Percentiles rank a stretch among this genome's conserved stretches.
phyloP scores from a whole-genome alignment of 2,329 filamentous ascomycete species.

The Diplocarpon rosae region DNA sequence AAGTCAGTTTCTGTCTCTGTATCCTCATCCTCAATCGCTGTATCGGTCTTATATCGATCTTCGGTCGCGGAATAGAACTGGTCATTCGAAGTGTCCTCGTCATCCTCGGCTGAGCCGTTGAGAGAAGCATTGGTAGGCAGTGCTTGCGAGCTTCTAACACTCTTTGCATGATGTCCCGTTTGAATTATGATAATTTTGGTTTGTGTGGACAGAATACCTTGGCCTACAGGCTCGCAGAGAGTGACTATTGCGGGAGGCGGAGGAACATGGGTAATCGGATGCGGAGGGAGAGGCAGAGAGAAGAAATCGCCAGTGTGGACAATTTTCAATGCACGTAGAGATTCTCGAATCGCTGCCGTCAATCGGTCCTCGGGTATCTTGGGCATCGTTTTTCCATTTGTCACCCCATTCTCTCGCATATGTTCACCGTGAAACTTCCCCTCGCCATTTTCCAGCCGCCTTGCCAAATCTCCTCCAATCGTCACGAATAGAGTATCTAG shows the following conservation, averaged over 20 bases:
- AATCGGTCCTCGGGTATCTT: conserved; percentile 44
- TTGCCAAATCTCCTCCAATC: conserved; percentile 69
- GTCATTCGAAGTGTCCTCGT: conserved; percentile 79
- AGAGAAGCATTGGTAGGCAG: conserved; percentile 40
- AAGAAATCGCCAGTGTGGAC: conserved; percentile 77
- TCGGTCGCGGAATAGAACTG: conserved; percentile 89
- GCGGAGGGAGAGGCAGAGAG: conserved; percentile 65
- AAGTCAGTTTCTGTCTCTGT: conserved; percentile 51
- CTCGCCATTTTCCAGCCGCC: conserved; percentile 72
- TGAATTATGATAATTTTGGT: conserved; percentile 78
- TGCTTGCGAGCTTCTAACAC: conserved; percentile 34
- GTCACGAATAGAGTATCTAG: conserved; percentile 82
- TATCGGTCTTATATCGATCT: conserved; percentile 51
- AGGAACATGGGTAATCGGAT: conserved; percentile 77
- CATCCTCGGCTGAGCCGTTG: conserved; percentile 49
- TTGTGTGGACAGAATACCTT: conserved; percentile 64
- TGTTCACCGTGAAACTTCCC: conserved; percentile 66
- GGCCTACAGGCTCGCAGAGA: conserved; percentile 88
- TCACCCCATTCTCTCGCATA: conserved; percentile 33
- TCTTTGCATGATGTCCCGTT: conserved; percentile 45
- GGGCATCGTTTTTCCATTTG: conserved; percentile 25
- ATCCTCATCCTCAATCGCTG: conserved; percentile 45
- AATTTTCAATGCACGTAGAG: conserved; percentile 60
- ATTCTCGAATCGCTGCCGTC: conserved; percentile 58
- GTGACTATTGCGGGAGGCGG: conserved; percentile 78